Evolutionary conservation across 257 asterid genomes (phyloP), one percentile per base, ranked within the genome.

Genomic region (Solanum peruvianum): DNA sequence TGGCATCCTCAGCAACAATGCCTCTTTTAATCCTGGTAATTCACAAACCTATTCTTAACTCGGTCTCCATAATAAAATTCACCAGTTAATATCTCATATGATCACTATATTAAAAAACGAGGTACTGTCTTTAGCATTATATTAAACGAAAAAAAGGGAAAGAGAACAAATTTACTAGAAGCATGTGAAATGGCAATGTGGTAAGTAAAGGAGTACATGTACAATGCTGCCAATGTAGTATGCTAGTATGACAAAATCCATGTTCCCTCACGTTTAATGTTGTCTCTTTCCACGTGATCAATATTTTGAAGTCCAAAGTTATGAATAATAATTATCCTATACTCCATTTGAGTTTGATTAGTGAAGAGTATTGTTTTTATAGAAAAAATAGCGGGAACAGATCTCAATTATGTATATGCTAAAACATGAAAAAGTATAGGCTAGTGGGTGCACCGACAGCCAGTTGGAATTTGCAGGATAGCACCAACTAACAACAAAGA

Each of bases 1-100:
- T 2, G 98, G 99, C 52, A 96, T 96, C 58, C 90, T 96, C 87
- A 93, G 96, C 92, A 94, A 90, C 88, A 95, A 93, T 73, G 95
- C 98, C 78, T 91, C 98, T 2, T 87, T 89, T 69, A 96, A 96
- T 67, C 98, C 98, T 0, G 99, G 99, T 95, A 91, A 33, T 81
- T 33, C 87, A 47, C 80, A 0, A 29, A 11, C 4, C 11, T 73
- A 7, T 6, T 58, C 1, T 9, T 41, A 7, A n/a, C 21, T 44
- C 23, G 23, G 2, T 9, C 6, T 0, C 66, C 66, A 56, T 11
- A 9, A 15, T 8, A 69, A 31, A 0, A 37, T 1, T 31, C 5
- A 9, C 3, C 64, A 69, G 0, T 69, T 29, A 6, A 27, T 67
- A 27, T 67, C 39, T 67, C 11, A 67, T 0, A 7, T 7, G n/a